A percentile compares a stretch with the other conserved stretches of the same genome.
phyloP scores from a whole-genome alignment of 2,329 filamentous ascomycete species.

The Cordyceps sp. region DNA sequence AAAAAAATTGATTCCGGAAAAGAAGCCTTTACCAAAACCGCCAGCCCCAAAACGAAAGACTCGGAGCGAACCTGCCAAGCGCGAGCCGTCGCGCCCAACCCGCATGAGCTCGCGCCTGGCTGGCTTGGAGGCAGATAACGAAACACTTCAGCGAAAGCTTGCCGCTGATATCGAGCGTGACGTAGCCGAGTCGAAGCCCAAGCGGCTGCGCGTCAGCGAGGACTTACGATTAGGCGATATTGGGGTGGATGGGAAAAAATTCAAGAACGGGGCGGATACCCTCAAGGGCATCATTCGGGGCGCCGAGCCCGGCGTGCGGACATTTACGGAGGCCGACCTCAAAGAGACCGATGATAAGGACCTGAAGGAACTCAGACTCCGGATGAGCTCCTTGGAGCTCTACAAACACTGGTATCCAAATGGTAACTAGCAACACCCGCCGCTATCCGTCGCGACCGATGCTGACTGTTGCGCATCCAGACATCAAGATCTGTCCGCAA shows the following conservation, averaged over 20 bases:
- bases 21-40: slow-evolving; percentile 30
- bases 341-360: slow-evolving; percentile 64
- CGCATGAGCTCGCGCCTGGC: slow-evolving; percentile 42
- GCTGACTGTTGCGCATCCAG: slow-evolving; percentile 21
- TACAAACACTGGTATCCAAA: slow-evolving; percentile 77
- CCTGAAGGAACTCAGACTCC: slow-evolving; percentile 54
- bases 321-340: slow-evolving; percentile 73
- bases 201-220: slow-evolving; percentile 35
- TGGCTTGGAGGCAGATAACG: slow-evolving; percentile 31
- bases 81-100: slow-evolving; percentile 30
- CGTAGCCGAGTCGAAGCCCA: slow-evolving; percentile 31
- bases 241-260: slow-evolving; percentile 63
- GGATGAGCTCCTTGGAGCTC: slow-evolving; percentile 60
- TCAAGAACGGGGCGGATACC: slow-evolving; percentile 50
- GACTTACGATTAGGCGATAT: slow-evolving; percentile 61
- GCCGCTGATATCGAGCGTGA: slow-evolving; percentile 30
- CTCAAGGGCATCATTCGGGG: slow-evolving; percentile 41
- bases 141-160: slow-evolving; percentile 30
- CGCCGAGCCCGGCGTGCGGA: slow-evolving; percentile 66
- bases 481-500: slow-evolving; percentile 83
- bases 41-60: slow-evolving; percentile 16
- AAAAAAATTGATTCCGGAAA: slow-evolving; percentile 45
- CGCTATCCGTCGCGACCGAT: neutral
- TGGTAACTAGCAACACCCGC: slow-evolving; percentile 30
- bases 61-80: slow-evolving; percentile 25